Conservation (phyloP, 176 grass and related monocot genomes). For the Carex scoparia region DNA sequence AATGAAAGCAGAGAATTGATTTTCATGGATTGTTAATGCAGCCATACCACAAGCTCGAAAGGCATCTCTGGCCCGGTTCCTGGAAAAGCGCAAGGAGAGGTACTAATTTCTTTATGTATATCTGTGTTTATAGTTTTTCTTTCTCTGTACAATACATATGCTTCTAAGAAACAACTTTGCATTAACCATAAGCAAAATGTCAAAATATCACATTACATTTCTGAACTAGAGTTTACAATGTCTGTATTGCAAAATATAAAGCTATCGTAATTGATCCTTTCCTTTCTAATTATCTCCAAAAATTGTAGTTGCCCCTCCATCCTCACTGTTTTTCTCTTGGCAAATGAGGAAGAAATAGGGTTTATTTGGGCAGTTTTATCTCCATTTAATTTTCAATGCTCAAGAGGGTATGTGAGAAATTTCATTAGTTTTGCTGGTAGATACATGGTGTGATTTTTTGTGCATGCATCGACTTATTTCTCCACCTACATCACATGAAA, state of each 20-base stretch:
- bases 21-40: slow-evolving; percentile 4
- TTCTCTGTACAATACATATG: neutral
- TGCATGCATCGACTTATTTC: neutral
- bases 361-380: neutral
- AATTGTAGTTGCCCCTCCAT: neutral
- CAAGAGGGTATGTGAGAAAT: neutral
- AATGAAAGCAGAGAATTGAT: neutral
- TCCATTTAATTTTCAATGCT: neutral
- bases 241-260: neutral
- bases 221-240: neutral
- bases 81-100: slow-evolving; percentile 66
- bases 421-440: neutral
- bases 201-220: neutral
- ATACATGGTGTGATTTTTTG: neutral
- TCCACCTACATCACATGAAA: neutral
- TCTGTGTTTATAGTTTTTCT: neutral
- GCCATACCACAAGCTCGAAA: slow-evolving; percentile 52
- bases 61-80: slow-evolving; percentile 57
- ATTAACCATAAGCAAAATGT: neutral
- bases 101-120: slow-evolving; percentile 7
- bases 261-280: neutral
- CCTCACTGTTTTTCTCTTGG: neutral
- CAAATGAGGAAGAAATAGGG: neutral
- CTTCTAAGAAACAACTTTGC: slow-evolving; percentile 7
- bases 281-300: neutral